A percentile compares a stretch with the other conserved stretches of the same genome.
Evolutionary conservation across 176 grass and related monocot genomes (phyloP).

Genomic region (Hyparrhenia diplandra): DNA sequence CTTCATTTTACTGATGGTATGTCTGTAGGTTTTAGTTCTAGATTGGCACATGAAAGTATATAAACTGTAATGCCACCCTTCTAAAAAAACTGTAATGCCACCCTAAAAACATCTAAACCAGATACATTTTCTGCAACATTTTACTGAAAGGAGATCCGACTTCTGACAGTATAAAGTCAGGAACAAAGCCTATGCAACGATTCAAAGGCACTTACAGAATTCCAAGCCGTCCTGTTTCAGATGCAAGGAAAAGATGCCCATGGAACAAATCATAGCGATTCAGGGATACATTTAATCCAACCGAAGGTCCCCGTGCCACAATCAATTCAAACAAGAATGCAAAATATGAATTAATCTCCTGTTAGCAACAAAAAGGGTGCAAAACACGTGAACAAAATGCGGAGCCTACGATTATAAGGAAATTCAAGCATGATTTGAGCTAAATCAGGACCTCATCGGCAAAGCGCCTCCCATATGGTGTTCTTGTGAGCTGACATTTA

Average conservation of each 20-base stretch:
- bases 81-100: not conserved
- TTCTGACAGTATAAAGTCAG: not conserved
- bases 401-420: not conserved
- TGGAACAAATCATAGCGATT: constrained; percentile 84
- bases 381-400: constrained; percentile 12
- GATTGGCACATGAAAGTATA: not conserved
- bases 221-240: constrained; percentile 63
- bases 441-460: constrained; percentile 38
- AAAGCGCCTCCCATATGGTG: constrained; percentile 69
- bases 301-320: constrained; percentile 45
- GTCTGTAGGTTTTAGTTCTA: not conserved
- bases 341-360: constrained; percentile 86
- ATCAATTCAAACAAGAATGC: constrained; percentile 91
- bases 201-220: constrained; percentile 64
- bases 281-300: constrained; percentile 79
- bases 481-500: constrained; percentile 83
- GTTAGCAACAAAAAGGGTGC: constrained; percentile 1
- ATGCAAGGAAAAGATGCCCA: constrained; percentile 84
- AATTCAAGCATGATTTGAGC: not conserved
- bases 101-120: not conserved
- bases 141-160: not conserved
- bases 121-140: not conserved
- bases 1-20: not conserved
- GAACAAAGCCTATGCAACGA: not conserved
- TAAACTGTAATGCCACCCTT: too few species aligned